phyloP scores from a whole-genome alignment of 768 basidiomycete genomes.

The Antrodiella citrinella region DNA sequence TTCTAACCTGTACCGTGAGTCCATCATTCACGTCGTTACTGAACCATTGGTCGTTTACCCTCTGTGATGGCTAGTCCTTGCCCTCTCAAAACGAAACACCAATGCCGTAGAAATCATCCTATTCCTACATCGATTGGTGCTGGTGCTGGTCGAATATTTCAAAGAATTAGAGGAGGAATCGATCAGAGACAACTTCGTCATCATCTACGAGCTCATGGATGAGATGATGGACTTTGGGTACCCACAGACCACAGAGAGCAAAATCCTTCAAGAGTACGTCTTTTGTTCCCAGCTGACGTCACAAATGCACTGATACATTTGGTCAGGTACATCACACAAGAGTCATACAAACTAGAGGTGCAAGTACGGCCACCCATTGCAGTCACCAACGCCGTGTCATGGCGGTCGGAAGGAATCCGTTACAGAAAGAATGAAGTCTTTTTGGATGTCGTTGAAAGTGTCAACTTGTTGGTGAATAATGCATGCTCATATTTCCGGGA shows the following conservation, averaged over 20 bases:
- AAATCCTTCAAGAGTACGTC: slow-evolving; percentile 91
- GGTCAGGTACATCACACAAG: slow-evolving; percentile 90
- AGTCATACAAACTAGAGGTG: slow-evolving; percentile 93
- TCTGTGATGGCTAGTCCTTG: slow-evolving; percentile 58
- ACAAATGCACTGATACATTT: slow-evolving; percentile 1
- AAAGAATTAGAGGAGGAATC: slow-evolving; percentile 99
- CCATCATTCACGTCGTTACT: neutral
- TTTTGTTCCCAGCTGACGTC: neutral
- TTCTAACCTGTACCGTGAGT: slow-evolving; percentile 92
- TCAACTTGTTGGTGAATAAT: slow-evolving; percentile 79
- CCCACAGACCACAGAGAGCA: slow-evolving; percentile 98
- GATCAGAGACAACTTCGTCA: slow-evolving; percentile 98
- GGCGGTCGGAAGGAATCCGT: slow-evolving; percentile 94
- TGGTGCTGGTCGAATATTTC: slow-evolving; percentile 96
- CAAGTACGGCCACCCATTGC: slow-evolving; percentile 92
- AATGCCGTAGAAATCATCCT: slow-evolving; percentile 96
- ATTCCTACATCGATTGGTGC: slow-evolving; percentile 88
- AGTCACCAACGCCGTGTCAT: slow-evolving; percentile 97
- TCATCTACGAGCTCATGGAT: slow-evolving; percentile 97
- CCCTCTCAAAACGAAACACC: slow-evolving; percentile 89
- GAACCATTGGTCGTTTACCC: neutral
- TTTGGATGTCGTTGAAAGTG: slow-evolving; percentile 95
- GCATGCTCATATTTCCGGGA: neutral
- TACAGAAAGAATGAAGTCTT: slow-evolving; percentile 99
- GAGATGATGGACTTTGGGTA: slow-evolving; percentile 99